A percentile compares a stretch with the other conserved stretches of the same genome.
These are phyloP conservation scores for Verticillium isaacii DNA, from an alignment of 2,329 filamentous ascomycete genomes.

Conservation along the genomic window DNA sequence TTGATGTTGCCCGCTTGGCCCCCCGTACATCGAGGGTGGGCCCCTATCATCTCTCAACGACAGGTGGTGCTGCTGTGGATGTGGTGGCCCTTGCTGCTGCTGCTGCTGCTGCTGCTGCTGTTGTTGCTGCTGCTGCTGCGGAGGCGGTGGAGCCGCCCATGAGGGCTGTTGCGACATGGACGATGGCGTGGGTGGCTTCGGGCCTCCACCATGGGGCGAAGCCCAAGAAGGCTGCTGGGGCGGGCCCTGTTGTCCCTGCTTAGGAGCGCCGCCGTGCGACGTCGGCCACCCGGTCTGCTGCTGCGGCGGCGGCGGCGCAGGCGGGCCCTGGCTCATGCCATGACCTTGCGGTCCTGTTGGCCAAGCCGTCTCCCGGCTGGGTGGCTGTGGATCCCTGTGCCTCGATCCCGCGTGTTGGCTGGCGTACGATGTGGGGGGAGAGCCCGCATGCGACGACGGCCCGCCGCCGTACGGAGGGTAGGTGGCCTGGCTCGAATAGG, in stretches of 20 bases:
- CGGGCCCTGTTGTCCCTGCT: slow-evolving; percentile 14
- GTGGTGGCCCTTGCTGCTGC: slow-evolving; percentile 14
- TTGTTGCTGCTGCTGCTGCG: slow-evolving; percentile 18
- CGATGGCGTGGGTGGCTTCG: background rate
- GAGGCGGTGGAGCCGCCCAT: slow-evolving; percentile 19
- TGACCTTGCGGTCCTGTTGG: slow-evolving; percentile 18
- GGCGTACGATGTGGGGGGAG: slow-evolving; percentile 52
- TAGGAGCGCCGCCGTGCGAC: slow-evolving; percentile 16
- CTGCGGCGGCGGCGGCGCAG: slow-evolving; percentile 22
- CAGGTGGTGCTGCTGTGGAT: slow-evolving; percentile 12
- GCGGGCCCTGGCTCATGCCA: slow-evolving; percentile 18
- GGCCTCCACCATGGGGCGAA: background rate
- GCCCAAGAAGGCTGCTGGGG: slow-evolving; percentile 6
- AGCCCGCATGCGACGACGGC: slow-evolving; percentile 35
- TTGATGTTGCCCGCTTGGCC: slow-evolving; percentile 17
- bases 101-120: slow-evolving; percentile 14
- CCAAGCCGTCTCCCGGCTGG: slow-evolving; percentile 31
- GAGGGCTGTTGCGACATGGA: slow-evolving; percentile 19
- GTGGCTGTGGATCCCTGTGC: slow-evolving; percentile 34
- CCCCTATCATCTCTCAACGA: slow-evolving; percentile 32
- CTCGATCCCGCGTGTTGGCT: slow-evolving; percentile 39
- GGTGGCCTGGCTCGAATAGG: slow-evolving; percentile 38
- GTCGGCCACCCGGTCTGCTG: slow-evolving; percentile 28
- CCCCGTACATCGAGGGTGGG: slow-evolving; percentile 25
- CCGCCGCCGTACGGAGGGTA: slow-evolving; percentile 35